These are phyloP conservation scores for Craterostigma plantagineum DNA, from an alignment of 257 asterid species.

Conservation along the genomic window DNA sequence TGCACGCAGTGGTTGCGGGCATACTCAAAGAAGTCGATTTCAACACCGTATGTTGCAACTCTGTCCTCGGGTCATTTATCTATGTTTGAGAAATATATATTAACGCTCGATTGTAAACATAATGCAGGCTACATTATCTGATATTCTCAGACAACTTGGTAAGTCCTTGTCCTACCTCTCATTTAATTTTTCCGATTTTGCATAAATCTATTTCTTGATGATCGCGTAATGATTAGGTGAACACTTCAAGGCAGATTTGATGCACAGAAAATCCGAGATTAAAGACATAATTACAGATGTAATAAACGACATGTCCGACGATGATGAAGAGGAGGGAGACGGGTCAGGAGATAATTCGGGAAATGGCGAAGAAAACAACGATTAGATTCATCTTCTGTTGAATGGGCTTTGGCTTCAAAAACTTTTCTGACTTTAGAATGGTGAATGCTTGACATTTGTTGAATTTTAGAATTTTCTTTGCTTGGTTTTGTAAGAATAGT, in stretches of 20 bases:
- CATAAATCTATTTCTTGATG: constrained; percentile 10
- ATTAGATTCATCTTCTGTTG: constrained; percentile 9
- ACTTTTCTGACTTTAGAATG: too few relatives aligned
- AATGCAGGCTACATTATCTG: constrained; percentile 83
- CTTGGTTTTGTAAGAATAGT: too few relatives aligned
- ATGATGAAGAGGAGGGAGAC: constrained; percentile 40
- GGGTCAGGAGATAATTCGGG: constrained; percentile 23
- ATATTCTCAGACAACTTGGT: constrained; percentile 78
- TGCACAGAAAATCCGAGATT: constrained; percentile 61
- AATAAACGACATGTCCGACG: constrained; percentile 74
- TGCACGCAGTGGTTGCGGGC: constrained; percentile 33
- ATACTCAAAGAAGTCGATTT: constrained; percentile 82
- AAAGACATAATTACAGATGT: constrained; percentile 74
- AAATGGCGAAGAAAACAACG: constrained; percentile 23
- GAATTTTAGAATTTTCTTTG: too few relatives aligned
- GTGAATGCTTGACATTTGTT: too few relatives aligned
- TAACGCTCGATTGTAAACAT: neutral
- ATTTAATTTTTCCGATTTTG: neutral
- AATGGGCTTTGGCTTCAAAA: too few relatives aligned
- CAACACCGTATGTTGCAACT: constrained; percentile 44
- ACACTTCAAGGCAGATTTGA: constrained; percentile 47
- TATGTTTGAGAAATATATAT: constrained; percentile 2
- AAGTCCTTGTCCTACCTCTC: constrained; percentile 11
- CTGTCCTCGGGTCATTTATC: neutral
- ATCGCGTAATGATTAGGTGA: constrained; percentile 22